Base-by-base conservation (phyloP, 2,329 filamentous ascomycete species). In the Paramyrothecium sp. region DNA sequence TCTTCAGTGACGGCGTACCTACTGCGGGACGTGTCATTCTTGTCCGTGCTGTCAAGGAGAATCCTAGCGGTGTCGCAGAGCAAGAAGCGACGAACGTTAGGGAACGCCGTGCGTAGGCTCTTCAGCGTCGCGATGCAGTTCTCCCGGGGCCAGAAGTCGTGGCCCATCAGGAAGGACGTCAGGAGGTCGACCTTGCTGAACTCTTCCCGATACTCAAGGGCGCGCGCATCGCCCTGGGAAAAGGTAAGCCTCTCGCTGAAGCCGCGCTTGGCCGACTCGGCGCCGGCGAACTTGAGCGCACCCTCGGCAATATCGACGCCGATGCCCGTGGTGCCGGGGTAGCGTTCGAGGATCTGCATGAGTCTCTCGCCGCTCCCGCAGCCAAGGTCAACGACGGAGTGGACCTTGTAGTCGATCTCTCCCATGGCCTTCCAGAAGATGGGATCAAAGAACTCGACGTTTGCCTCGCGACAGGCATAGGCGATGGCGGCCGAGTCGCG, bases 91-190 rank as follows among this genome's bases (percentile, higher is more conserved):
- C 51, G 55, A 11, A 54, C 57, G 3, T 55, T 59, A n/a, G 59
- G 55, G 38, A 58, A 61, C n/a, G 56, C 55, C 34, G 54, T 23
- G 3, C 57, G 49, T 4, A 61, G 38, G 13, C 44, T 19, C 12
- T 52, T 49, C 21, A 61, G 50, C 3, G 59, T 57, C 11, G 20
- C 26, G 48, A 56, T 54, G 51, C 60, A 62, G 33, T 54, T 58
- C n/a, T 62, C 57, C 12, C 59, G 59, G 2, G 60, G 60, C 60
- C 60, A 62, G 46, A 62, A 62, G 54, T 62, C 59, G 44, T 62
- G 59, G 0, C 60, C 60, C 60, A 61, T 62, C 56, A 62, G 54
- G 54, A 62, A 62, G 17, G 52, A 59, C 5, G 59, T 62, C 23
- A 62, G 19, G 13, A 59, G 53, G 49, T 61, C 60, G 30, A 62